phyloP scores from a whole-genome alignment of 306 rosid genomes.

The Medicago arabica region DNA sequence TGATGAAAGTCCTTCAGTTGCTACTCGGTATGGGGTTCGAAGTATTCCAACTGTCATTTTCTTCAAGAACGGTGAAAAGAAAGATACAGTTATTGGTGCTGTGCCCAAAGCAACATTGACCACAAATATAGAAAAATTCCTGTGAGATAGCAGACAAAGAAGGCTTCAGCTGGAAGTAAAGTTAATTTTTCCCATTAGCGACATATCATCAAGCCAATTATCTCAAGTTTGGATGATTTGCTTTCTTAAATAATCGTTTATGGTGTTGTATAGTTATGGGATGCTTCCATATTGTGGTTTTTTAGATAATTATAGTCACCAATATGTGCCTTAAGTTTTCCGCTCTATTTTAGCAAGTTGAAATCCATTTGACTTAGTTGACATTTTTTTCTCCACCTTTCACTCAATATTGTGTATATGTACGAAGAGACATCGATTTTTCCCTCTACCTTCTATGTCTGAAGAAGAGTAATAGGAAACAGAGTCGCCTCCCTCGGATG shows the following conservation, averaged over 20 bases:
- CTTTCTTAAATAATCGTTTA: conserved; percentile 45
- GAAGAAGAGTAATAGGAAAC: background rate
- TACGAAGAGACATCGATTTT: background rate
- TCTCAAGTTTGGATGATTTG: conserved; percentile 45
- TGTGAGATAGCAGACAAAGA: conserved; percentile 57
- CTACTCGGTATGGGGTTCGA: conserved; percentile 78
- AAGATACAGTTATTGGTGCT: conserved; percentile 82
- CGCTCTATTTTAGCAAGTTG: background rate
- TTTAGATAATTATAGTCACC: conserved; percentile 41
- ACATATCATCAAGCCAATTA: conserved; percentile 41
- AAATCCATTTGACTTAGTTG: conserved; percentile 26
- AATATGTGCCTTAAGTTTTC: conserved; percentile 31
- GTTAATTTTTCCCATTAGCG: conserved; percentile 47
- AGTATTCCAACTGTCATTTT: conserved; percentile 89
- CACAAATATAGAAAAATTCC: conserved; percentile 80
- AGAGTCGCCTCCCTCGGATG: background rate
- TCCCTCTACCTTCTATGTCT: background rate
- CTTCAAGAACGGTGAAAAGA: conserved; percentile 86
- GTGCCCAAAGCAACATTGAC: conserved; percentile 84
- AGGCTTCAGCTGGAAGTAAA: conserved; percentile 46
- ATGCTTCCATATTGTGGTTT: conserved; percentile 41
- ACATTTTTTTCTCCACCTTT: background rate
- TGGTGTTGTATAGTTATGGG: conserved; percentile 60
- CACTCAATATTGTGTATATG: background rate
- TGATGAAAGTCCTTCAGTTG: conserved; percentile 69